These are phyloP conservation scores for Pichia gijzeniarum DNA, from an alignment of 805 yeast genomes.

Conservation along the genomic window DNA sequence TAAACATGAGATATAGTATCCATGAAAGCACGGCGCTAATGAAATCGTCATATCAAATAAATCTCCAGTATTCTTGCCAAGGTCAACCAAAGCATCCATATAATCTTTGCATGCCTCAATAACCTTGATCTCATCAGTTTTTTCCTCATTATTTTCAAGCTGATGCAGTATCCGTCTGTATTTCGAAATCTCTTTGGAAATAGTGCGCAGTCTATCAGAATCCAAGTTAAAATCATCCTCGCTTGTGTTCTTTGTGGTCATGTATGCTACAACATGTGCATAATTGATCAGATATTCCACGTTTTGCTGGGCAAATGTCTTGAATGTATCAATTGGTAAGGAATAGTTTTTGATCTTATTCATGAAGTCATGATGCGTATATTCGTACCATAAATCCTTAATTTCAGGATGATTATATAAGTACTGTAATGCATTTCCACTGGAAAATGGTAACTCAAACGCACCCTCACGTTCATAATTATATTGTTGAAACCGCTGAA, in stretches of 20 bases:
- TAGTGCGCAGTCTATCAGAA: constrained; percentile 42
- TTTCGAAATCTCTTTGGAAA: constrained; percentile 48
- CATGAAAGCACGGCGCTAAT: constrained; percentile 12
- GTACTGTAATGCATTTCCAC: constrained; percentile 37
- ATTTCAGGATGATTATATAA: constrained; percentile 52
- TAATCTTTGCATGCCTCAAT: constrained; percentile 55
- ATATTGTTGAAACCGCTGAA: constrained; percentile 12
- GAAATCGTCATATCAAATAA: constrained; percentile 8
- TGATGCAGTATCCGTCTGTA: constrained; percentile 45
- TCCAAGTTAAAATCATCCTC: constrained; percentile 45
- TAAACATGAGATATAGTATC: constrained; percentile 5
- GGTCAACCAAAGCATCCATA: constrained; percentile 49
- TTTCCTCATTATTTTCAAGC: constrained; percentile 35
- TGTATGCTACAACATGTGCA: constrained; percentile 56
- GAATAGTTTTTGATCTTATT: constrained; percentile 43
- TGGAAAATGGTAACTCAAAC: constrained; percentile 17
- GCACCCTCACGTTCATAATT: constrained; percentile 3
- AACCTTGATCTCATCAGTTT: constrained; percentile 40
- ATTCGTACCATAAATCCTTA: constrained; percentile 48
- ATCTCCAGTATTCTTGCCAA: constrained; percentile 32
- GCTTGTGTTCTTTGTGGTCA: constrained; percentile 56
- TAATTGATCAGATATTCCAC: constrained; percentile 64
- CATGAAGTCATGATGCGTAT: constrained; percentile 59
- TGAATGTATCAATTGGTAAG: constrained; percentile 44
- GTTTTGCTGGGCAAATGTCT: constrained; percentile 48